These are phyloP conservation scores for Stemphylium lycopersici DNA, from an alignment of 2,329 filamentous ascomycete species.

Conservation along the genomic window DNA sequence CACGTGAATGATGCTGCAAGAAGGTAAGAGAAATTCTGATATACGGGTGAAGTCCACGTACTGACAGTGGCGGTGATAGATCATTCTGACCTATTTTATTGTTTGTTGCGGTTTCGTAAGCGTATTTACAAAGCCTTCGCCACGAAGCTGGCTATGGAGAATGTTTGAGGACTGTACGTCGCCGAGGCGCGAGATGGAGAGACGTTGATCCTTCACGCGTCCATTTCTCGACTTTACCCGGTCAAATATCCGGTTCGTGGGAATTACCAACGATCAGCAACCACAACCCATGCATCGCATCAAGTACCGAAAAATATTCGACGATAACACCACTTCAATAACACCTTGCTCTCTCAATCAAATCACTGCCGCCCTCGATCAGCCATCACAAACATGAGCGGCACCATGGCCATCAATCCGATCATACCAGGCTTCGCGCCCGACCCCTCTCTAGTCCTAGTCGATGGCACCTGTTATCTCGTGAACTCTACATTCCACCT, in stretches of 20 bases:
- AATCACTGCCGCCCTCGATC: too few relatives aligned
- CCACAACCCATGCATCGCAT: background rate
- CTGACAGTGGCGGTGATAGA: too few relatives aligned
- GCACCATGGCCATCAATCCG: slow-evolving; percentile 20
- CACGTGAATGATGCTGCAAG: too few relatives aligned
- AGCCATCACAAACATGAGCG: slow-evolving; percentile 3
- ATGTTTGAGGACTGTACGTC: background rate
- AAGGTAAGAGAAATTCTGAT: too few relatives aligned
- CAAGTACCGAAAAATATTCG: background rate
- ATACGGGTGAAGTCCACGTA: too few relatives aligned
- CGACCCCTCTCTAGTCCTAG: slow-evolving; percentile 53
- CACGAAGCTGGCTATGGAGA: too few relatives aligned
- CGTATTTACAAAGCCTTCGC: too few relatives aligned
- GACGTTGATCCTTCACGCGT: background rate
- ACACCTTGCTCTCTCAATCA: background rate
- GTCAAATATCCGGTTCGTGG: background rate
- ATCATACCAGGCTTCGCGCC: slow-evolving; percentile 57
- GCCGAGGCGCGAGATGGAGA: background rate
- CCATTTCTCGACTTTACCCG: background rate
- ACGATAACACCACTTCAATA: background rate
- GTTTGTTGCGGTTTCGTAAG: too few relatives aligned
- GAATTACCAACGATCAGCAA: background rate
- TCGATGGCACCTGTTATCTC: slow-evolving; percentile 56
- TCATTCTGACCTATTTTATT: too few relatives aligned
- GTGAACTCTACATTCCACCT: slow-evolving; percentile 58